These are phyloP conservation scores for Cladosporium austrohemisphaericum DNA, from an alignment of 2,329 filamentous ascomycete genomes.

Conservation along the genomic window DNA sequence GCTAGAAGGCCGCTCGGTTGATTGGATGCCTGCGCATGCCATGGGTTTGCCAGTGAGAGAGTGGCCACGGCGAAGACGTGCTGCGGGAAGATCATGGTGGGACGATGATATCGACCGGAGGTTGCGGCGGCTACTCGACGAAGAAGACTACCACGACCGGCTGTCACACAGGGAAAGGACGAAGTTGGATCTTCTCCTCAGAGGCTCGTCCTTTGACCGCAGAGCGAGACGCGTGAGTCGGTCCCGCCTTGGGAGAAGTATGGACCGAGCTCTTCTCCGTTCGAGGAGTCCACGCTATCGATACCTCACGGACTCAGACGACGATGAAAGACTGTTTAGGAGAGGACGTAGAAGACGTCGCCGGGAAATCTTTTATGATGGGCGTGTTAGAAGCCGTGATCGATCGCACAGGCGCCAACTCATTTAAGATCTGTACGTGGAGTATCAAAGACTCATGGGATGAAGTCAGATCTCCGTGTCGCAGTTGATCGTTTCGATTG, in stretches of 20 bases:
- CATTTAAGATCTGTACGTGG: no score
- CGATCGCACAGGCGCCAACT: no score
- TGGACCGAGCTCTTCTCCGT: neutral
- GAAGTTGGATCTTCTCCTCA: neutral
- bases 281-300: slow-evolving; percentile 7
- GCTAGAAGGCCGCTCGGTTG: neutral
- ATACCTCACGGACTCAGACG: no score
- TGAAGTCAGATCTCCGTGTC: no score
- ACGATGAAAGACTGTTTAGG: no score
- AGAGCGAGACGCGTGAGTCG: neutral
- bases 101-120: slow-evolving; percentile 3
- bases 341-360: neutral
- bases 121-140: neutral
- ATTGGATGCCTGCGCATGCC: neutral
- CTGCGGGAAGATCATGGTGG: slow-evolving; percentile 7
- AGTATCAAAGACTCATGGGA: no score
- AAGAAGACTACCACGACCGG: neutral
- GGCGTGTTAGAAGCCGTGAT: no score
- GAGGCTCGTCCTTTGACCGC: neutral
- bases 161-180: neutral
- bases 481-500: no score
- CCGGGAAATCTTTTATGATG: no score
- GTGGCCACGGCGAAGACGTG: slow-evolving; percentile 1
- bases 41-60: neutral
- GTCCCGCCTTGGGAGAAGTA: neutral